phyloP scores from a whole-genome alignment of 2,329 filamentous ascomycete species.

The Paecilomyces formosus region DNA sequence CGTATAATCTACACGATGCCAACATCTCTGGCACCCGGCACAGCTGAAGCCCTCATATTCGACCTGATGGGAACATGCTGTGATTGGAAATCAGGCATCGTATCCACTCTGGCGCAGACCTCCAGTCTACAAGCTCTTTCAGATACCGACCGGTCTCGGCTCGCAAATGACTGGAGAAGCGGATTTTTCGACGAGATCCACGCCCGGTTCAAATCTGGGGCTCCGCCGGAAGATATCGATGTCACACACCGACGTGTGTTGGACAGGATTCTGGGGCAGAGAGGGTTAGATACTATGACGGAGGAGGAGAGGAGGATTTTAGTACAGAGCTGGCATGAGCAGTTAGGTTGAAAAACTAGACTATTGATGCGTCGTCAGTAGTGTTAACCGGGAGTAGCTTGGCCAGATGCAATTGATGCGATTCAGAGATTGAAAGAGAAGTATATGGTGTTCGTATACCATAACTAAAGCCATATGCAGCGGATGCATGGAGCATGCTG shows the following conservation, averaged over 20 bases:
- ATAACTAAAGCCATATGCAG: neutral
- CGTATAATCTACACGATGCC: neutral
- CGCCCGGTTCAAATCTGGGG: slow-evolving; percentile 25
- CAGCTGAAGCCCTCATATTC: neutral
- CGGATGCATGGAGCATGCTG: neutral
- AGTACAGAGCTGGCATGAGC: neutral
- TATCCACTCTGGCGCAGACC: neutral
- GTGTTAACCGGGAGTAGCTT: neutral
- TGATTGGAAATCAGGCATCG: neutral
- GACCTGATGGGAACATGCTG: neutral
- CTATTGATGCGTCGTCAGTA: too few species aligned
- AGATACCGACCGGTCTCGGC: neutral
- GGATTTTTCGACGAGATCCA: slow-evolving; percentile 43
- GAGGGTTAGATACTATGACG: neutral
- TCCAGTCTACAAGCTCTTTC: neutral
- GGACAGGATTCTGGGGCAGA: neutral
- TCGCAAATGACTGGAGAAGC: slow-evolving; percentile 47
- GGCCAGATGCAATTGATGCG: neutral
- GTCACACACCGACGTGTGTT: neutral
- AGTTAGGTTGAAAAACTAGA: too few species aligned
- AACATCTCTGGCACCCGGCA: neutral
- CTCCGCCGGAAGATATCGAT: slow-evolving; percentile 35
- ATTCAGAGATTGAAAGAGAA: neutral
- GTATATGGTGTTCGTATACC: neutral
- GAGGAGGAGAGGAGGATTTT: neutral